Percentiles rank a stretch among this genome's conserved stretches.
phyloP scores from a whole-genome alignment of 306 rosid genomes.

The Crotalaria pallida region DNA sequence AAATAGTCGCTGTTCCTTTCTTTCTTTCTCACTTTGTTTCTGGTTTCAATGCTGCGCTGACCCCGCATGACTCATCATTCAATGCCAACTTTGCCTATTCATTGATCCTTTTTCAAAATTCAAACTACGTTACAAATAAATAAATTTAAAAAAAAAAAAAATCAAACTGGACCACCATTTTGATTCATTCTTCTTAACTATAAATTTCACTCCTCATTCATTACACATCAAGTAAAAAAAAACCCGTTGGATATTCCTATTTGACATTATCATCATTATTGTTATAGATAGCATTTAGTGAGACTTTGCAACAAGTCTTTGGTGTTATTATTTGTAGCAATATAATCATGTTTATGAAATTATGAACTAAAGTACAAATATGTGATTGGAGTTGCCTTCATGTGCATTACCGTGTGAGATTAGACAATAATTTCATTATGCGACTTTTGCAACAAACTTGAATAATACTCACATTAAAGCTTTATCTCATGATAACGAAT shows the following conservation, averaged over 20 bases:
- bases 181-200: not conserved
- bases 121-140: too few relatives aligned
- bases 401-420: not conserved
- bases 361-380: not conserved
- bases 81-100: constrained; percentile 39
- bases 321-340: not conserved
- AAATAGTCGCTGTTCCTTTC: too few relatives aligned
- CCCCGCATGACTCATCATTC: constrained; percentile 43
- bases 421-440: not conserved
- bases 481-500: constrained; percentile 30
- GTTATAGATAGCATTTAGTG: not conserved
- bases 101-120: constrained; percentile 34
- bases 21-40: not conserved
- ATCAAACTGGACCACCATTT: constrained; percentile 31
- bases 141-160: too few relatives aligned
- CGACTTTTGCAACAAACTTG: constrained; percentile 17
- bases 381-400: constrained; percentile 9
- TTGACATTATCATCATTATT: too few relatives aligned
- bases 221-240: not conserved
- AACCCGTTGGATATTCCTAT: not conserved
- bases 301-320: not conserved
- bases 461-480: constrained; percentile 28
- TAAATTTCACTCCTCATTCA: not conserved
- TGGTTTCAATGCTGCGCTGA: constrained; percentile 46
- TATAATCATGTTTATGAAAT: not conserved